Evolutionary conservation across 768 basidiomycete species (phyloP), one percentile per base, ranked within the genome.

Genomic region (Boletus rubroflammeus): DNA sequence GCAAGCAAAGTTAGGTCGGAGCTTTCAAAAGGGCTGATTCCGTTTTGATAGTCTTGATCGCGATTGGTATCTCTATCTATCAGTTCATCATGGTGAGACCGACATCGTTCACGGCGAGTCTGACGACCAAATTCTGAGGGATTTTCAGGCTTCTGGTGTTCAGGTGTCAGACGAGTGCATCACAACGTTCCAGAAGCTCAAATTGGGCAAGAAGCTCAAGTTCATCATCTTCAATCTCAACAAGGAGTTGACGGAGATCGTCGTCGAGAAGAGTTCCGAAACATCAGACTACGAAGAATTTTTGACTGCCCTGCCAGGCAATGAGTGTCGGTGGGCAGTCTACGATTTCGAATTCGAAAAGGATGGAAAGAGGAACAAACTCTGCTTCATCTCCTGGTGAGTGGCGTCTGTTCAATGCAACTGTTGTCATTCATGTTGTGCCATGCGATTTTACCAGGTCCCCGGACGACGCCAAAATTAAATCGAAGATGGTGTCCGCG

Each of bases 401-500:
- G 88, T 82, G 15, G 56, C 56, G 42, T 55, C 36, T 23, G 11
- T n/a, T 44, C 28, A 3, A 39, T 19, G 13, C 7, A 4, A 35
- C 17, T 10, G 19, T 45, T 3, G 35, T 56, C 31, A 52, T 38
- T 13, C 40, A 34, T 48, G 8, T 3, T 21, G 19, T 28, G 11
- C 19, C 34, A 17, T 28, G 6, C 17, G 3, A 45, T 57, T 34
- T 31, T n/a, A 39, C 26, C 65, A 98, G 96, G 96, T 79, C 85
- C 17, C 95, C 97, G 56, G 94, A 97, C 64, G 70, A 67, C 21
- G 85, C 93, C 41, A 89, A 83, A 77, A 78, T 96, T 71, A 94
- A 85, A 76, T 73, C 80, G 67, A 98, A 95, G 87, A 98, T 98
- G 95, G 67, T 97, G 62, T 89, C 81, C 72, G 88, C 96, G n/a